Base-by-base conservation (phyloP, 345 rosid genomes). In the Gossypium bickii region DNA sequence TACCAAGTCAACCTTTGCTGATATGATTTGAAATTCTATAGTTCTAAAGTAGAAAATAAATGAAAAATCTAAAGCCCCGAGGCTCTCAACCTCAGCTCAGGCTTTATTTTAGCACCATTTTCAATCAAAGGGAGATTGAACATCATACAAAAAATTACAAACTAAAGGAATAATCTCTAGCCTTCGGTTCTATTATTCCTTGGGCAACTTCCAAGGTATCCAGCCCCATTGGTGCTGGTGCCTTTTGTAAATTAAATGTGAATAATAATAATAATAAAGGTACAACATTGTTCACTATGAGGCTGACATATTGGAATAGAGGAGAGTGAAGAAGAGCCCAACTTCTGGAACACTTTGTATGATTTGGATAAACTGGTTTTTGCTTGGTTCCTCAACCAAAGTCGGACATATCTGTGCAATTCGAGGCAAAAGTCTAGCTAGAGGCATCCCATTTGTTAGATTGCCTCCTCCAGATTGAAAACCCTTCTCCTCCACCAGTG, bases 341-440 rank as follows among this genome's bases (percentile, higher is more conserved):
- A 90, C 94, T 76, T 93, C 94, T 9, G 91, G 92, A 72, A 89
- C 71, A 60, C 58, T 80, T 59, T 84, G 76, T 62, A 89, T 87
- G 65, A 74, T 77, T 76, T 82, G 87, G 83, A 90, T 79, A 72
- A 86, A 87, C 77, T 81, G 89, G 84, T 89, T 91, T 78, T 83
- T 82, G 73, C 83, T 82, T 16, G 92, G 91, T 74, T 88, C 97
- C 18, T 76, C 85, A 0, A 88, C 76, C 70, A 93, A 79, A 24
- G 75, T 78, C 1, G 92, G 83, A 51, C 85, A 74, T 62, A 79
- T 87, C 80, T 85, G 93, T 24, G 85, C 89, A 71, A 93, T 85
- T 75, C 89, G 90, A 5, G 99, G 95, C 71, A 95, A 25, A 5
- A 95, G 90, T 81, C 81, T 93, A 9, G 92, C 99, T 72, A 95